phyloP scores from a whole-genome alignment of 176 grass and related monocot species.

The Lolium perenne region DNA sequence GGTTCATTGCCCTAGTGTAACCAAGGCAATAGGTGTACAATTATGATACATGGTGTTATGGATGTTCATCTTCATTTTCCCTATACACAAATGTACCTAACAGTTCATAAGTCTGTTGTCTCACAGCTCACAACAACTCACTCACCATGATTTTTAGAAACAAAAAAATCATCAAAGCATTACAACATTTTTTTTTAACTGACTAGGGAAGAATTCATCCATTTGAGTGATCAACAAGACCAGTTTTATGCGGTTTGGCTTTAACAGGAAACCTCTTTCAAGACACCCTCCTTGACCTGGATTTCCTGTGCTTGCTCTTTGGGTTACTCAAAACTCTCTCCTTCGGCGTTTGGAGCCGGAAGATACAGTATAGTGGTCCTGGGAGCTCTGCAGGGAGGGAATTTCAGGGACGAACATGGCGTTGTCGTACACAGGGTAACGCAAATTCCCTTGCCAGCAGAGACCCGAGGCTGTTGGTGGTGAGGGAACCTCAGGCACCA shows the following conservation, averaged over 20 bases:
- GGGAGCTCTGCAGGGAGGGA: conserved; percentile 33
- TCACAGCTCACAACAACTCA: not conserved
- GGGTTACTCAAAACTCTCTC: conserved; percentile 42
- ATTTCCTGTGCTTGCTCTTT: not conserved
- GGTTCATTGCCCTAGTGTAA: not conserved
- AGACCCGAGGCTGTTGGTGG: conserved; percentile 79
- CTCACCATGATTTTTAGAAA: conserved; percentile 30
- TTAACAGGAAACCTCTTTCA: conserved; percentile 5
- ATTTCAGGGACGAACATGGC: conserved; percentile 67
- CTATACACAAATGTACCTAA: conserved; percentile 38
- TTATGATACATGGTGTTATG: not conserved
- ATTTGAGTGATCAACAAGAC: conserved; percentile 27
- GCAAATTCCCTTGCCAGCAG: conserved; percentile 61
- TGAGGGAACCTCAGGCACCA: conserved; percentile 62
- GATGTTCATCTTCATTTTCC: conserved; percentile 43
- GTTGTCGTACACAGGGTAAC: conserved; percentile 48
- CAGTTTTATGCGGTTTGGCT: not conserved
- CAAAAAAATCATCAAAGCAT: not conserved
- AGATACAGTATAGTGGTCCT: conserved; percentile 23
- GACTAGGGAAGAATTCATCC: conserved; percentile 27
- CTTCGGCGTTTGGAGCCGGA: conserved; percentile 47
- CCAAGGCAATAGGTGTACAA: not conserved
- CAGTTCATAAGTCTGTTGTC: conserved; percentile 15
- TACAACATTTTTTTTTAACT: conserved; percentile 45
- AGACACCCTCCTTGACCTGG: conserved; percentile 9